These are phyloP conservation scores for Fusarium sp. DNA, from an alignment of 2,329 filamentous ascomycete genomes.

Conservation along the genomic window DNA sequence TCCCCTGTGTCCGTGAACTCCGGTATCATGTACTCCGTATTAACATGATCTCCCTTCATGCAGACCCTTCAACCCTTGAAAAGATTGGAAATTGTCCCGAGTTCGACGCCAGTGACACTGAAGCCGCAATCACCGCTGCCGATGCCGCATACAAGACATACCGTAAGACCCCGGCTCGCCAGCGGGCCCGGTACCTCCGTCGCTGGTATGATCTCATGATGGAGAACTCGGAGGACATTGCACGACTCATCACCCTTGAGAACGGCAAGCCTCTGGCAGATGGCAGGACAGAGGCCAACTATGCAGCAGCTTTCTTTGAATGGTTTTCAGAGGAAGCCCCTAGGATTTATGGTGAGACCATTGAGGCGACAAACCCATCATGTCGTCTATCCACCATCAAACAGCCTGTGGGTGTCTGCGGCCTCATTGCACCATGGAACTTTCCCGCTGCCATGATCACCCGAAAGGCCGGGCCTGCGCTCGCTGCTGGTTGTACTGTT, in stretches of 20 bases:
- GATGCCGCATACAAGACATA: slow-evolving; percentile 66
- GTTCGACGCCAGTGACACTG: slow-evolving; percentile 73
- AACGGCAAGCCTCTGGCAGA: slow-evolving; percentile 75
- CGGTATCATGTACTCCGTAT: not conserved
- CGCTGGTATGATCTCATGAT: slow-evolving; percentile 75
- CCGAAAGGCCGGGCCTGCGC: slow-evolving; percentile 58
- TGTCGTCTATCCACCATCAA: slow-evolving; percentile 58
- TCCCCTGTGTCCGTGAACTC: not conserved
- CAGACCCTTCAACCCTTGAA: slow-evolving; percentile 76
- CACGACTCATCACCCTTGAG: slow-evolving; percentile 74
- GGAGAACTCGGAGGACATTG: slow-evolving; percentile 72
- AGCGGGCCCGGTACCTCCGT: slow-evolving; percentile 67
- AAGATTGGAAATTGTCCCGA: slow-evolving; percentile 77
- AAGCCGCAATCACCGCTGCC: slow-evolving; percentile 75
- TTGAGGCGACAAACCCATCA: slow-evolving; percentile 66
- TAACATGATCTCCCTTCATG: slow-evolving; percentile 13
- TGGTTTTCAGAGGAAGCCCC: slow-evolving; percentile 74
- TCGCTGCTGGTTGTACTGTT: slow-evolving; percentile 79
- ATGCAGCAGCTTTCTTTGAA: slow-evolving; percentile 68
- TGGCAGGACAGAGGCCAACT: slow-evolving; percentile 65
- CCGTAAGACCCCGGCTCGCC: slow-evolving; percentile 66
- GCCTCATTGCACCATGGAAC: slow-evolving; percentile 60
- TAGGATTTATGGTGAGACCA: slow-evolving; percentile 54
- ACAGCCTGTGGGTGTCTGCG: slow-evolving; percentile 49
- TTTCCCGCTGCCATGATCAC: slow-evolving; percentile 66